Conservation (phyloP, 805 yeast species). For the Yarrowia deformans region DNA sequence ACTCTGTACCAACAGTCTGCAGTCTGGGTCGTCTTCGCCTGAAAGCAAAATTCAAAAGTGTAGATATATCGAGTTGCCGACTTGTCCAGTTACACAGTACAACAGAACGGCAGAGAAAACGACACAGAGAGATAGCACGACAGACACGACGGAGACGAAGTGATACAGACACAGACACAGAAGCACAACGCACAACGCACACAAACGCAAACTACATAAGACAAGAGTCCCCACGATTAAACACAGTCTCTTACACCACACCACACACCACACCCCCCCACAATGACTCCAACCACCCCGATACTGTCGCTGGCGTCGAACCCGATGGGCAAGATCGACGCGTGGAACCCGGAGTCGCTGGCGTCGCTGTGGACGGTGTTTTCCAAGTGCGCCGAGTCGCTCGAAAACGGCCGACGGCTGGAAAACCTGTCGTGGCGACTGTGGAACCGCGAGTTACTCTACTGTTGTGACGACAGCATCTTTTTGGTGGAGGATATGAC, state of each 20-base stretch:
- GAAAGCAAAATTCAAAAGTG: constrained; percentile 18
- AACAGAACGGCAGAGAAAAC: not conserved
- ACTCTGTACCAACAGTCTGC: not conserved
- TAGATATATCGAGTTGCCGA: constrained; percentile 8
- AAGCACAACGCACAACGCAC: not conserved
- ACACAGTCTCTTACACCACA: not conserved
- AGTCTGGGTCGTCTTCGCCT: not conserved
- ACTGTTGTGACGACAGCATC: constrained; percentile 29
- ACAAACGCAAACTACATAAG: too few species aligned
- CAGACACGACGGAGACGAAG: not conserved
- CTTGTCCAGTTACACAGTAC: not conserved
- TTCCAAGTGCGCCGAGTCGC: constrained; percentile 50
- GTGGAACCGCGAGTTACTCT: constrained; percentile 45
- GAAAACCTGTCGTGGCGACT: constrained; percentile 53
- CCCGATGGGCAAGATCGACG: constrained; percentile 37
- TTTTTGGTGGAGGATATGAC: constrained; percentile 35
- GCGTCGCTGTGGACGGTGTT: constrained; percentile 50
- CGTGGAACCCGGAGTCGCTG: constrained; percentile 39
- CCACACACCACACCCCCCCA: not conserved
- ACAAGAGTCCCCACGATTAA: too few species aligned
- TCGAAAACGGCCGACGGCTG: constrained; percentile 52
- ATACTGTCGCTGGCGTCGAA: constrained; percentile 25
- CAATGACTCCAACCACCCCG: constrained; percentile 17
- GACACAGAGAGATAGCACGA: not conserved
- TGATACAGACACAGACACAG: not conserved